These are phyloP conservation scores for Candida corydali DNA, from an alignment of 805 yeast genomes.

Conservation along the genomic window DNA sequence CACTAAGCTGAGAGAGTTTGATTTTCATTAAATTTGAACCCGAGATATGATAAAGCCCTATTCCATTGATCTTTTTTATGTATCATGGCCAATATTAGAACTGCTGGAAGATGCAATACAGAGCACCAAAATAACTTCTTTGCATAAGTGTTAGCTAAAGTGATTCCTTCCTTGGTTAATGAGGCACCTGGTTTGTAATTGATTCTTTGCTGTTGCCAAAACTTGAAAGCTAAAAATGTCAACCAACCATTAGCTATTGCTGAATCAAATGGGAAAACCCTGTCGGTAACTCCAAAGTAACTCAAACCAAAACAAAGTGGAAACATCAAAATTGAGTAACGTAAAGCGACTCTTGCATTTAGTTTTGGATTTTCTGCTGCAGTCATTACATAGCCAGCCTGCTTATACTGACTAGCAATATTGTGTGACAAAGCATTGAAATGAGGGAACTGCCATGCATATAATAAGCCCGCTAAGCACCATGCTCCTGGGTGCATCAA, in stretches of 20 bases:
- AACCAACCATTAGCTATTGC: slow-evolving; percentile 83
- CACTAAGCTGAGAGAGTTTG: too few relatives aligned
- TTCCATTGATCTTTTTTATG: slow-evolving; percentile 98
- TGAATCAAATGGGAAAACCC: slow-evolving; percentile 77
- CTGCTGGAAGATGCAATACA: slow-evolving; percentile 89
- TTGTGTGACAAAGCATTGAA: slow-evolving; percentile 89
- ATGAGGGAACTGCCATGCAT: slow-evolving; percentile 99
- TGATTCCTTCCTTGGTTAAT: slow-evolving; percentile 53
- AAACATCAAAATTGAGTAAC: slow-evolving; percentile 90
- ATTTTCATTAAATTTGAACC: too few relatives aligned
- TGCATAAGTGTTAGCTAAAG: slow-evolving; percentile 65
- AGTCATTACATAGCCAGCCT: slow-evolving; percentile 97
- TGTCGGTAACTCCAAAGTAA: slow-evolving; percentile 78
- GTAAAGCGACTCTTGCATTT: slow-evolving; percentile 88
- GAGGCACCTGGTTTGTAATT: slow-evolving; percentile 46
- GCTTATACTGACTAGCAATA: slow-evolving; percentile 79
- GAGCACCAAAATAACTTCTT: slow-evolving; percentile 89
- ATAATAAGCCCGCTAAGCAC: slow-evolving; percentile 84
- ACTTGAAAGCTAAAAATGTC: slow-evolving; percentile 69
- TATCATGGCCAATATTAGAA: slow-evolving; percentile 84
- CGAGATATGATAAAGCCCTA: slow-evolving; percentile 31
- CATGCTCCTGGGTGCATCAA: slow-evolving; percentile 87
- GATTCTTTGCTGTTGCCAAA: slow-evolving; percentile 77
- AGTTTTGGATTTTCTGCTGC: slow-evolving; percentile 88
- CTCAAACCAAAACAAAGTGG: slow-evolving; percentile 84